Evolutionary conservation across 164 flowering plant genomes (phyloP).

Genomic region (Santalum album): DNA sequence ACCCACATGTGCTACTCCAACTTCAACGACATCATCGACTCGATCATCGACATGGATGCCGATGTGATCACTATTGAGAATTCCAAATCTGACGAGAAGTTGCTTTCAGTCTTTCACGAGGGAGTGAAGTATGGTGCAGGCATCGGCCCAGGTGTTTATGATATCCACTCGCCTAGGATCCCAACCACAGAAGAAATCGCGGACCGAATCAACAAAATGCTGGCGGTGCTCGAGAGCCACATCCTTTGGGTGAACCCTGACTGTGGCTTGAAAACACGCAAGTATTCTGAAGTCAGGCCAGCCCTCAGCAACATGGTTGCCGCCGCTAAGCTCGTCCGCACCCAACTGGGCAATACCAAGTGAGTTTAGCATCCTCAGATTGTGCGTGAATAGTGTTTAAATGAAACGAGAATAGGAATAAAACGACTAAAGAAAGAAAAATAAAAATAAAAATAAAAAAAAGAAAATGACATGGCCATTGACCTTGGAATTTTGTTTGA

Average conservation of each 20-base stretch:
- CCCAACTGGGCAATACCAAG: neutral
- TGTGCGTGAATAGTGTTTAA: too few relatives aligned
- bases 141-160: constrained; percentile 10
- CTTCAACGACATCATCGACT: constrained; percentile 6
- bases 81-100: constrained; percentile 8
- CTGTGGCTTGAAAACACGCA: constrained; percentile 8
- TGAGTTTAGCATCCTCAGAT: too few relatives aligned
- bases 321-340: neutral
- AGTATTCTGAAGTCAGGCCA: constrained; percentile 7
- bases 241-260: constrained; percentile 7
- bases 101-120: constrained; percentile 2
- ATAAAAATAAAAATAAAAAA: too few relatives aligned
- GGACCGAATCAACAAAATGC: constrained; percentile 6
- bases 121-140: constrained; percentile 10
- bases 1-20: constrained; percentile 11
- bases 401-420: too few relatives aligned
- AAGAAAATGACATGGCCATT: too few relatives aligned
- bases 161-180: constrained; percentile 8
- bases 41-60: constrained; percentile 6
- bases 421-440: too few relatives aligned
- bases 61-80: constrained; percentile 5
- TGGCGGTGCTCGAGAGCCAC: constrained; percentile 4
- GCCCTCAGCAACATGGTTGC: neutral
- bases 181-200: constrained; percentile 7
- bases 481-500: too few relatives aligned